phyloP scores from a whole-genome alignment of 2,329 filamentous ascomycete genomes.

The Phoma herbarum region DNA sequence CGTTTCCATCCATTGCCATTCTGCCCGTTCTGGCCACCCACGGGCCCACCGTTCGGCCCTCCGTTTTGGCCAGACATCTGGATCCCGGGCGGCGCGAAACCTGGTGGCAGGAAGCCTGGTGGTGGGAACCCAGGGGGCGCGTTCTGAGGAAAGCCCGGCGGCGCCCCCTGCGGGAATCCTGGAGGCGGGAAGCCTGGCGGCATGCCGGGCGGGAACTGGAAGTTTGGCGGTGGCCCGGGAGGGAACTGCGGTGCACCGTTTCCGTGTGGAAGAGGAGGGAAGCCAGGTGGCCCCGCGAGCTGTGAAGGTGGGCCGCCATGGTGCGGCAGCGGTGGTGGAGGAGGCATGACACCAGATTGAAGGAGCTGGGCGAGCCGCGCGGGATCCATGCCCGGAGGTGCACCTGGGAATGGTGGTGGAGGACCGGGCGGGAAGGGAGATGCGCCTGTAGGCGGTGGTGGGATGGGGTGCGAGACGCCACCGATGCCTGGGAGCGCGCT shows the following conservation, averaged over 20 bases:
- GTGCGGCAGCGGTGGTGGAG: constrained; percentile 44
- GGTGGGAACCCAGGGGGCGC: constrained; percentile 34
- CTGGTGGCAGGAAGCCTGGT: constrained; percentile 33
- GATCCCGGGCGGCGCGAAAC: constrained; percentile 28
- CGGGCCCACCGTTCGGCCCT: constrained; percentile 2
- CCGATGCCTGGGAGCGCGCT: constrained; percentile 59
- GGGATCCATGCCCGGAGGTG: constrained; percentile 39
- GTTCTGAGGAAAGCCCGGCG: constrained; percentile 32
- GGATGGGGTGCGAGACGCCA: constrained; percentile 44
- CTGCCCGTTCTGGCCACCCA: constrained; percentile 25
- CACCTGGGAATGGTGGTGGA: constrained; percentile 31
- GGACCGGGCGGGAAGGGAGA: constrained; percentile 33
- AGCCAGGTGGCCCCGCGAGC: constrained; percentile 31
- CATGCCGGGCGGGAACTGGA: constrained; percentile 44
- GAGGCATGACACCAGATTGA: constrained; percentile 47
- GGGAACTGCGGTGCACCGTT: constrained; percentile 34
- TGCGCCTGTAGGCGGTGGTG: constrained; percentile 35
- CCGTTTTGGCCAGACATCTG: constrained; percentile 15
- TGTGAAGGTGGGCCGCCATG: constrained; percentile 32
- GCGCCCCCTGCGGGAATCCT: constrained; percentile 22
- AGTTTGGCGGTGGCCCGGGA: constrained; percentile 51
- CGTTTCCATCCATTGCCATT: constrained; percentile 41
- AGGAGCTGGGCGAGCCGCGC: constrained; percentile 48
- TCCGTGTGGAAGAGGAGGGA: constrained; percentile 36
- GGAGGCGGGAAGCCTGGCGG: constrained; percentile 35